Base-by-base conservation (phyloP, 495 filamentous ascomycete species). In the Astrothelium subdiscretum region DNA sequence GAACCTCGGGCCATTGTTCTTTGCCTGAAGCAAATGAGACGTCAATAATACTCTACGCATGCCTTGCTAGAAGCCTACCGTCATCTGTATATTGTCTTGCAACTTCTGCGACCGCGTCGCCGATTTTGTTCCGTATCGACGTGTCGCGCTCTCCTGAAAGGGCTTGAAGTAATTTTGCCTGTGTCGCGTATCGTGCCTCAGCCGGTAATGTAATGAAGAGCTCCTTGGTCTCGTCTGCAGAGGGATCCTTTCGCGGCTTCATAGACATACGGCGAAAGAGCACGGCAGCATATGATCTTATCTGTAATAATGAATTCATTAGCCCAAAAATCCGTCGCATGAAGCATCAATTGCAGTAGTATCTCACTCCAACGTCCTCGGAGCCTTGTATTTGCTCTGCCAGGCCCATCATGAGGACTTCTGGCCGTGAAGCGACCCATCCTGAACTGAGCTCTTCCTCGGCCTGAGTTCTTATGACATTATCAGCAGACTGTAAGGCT, bases 51-150 rank as follows among this genome's bases (percentile, higher is more conserved):
- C 22, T 18, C 63, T 32, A 43, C 31, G 11, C 24, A 26, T 61
- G 35, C 32, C 18, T 18, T 18, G 31, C 29, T 26, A 59, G 12
- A 2, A 31, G 10, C 59, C 24, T 80, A 95, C 90, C 86, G 65
- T 86, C 88, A 69, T 97, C 95, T 59, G 88, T 87, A 74, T 97
- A 95, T 72, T 97, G 90, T 69, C 95, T 85, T 32, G 92, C 95
- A 51, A 97, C 78, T 72, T 99, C 95, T 6, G 95, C 95, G 63
- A 97, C 87, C 1, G 94, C 91, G 74, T 99, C 95, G 61, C 91
- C 92, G 71, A 97, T 88, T 76, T 97, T 99, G 73, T 95, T 95
- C 70, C 95, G 81, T 38, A 95, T 88, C 18, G 83, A 74, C 51
- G 82, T 78, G 24, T 86, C 79, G 6, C 79, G 75, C 75, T 97